Conservation (phyloP, 2,329 filamentous ascomycete genomes). For the Pseudofabraea citricarpa region DNA sequence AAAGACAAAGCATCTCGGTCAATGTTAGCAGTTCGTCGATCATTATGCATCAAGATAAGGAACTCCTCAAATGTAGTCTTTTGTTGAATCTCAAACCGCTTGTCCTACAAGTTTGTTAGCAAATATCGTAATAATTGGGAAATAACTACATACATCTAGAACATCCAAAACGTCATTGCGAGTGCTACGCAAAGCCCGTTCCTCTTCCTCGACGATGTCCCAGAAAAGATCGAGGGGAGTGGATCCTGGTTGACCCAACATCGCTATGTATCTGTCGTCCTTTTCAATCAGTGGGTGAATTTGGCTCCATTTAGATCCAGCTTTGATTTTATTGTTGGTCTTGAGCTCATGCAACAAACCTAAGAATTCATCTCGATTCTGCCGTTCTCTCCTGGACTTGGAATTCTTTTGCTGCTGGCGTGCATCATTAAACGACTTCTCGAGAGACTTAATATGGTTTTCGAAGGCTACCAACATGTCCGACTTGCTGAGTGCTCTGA, state of each 20-base stretch:
- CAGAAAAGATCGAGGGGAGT: constrained; percentile 90
- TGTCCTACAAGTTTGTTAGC: constrained; percentile 59
- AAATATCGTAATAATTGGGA: not conserved
- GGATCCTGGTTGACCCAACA: constrained; percentile 80
- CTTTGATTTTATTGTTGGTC: constrained; percentile 75
- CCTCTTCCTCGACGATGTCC: constrained; percentile 92
- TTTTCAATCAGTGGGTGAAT: constrained; percentile 69
- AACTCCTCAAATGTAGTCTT: constrained; percentile 90
- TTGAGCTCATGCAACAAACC: constrained; percentile 71
- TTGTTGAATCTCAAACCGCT: constrained; percentile 83
- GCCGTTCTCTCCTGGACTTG: constrained; percentile 77
- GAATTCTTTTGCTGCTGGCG: constrained; percentile 82
- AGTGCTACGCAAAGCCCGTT: constrained; percentile 74
- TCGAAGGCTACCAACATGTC: constrained; percentile 93
- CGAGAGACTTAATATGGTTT: constrained; percentile 87
- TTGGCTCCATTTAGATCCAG: constrained; percentile 84
- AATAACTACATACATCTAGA: constrained; percentile 62
- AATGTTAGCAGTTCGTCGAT: constrained; percentile 84
- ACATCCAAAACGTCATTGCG: constrained; percentile 84
- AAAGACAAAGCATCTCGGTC: constrained; percentile 72
- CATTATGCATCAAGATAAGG: constrained; percentile 72
- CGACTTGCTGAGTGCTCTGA: constrained; percentile 77
- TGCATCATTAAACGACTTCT: constrained; percentile 85
- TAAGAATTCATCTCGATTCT: constrained; percentile 77
- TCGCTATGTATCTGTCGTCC: constrained; percentile 77